Evolutionary conservation across 208 protist species (phyloP), one percentile per base, ranked within the genome.

Genomic region (Lotmaria passim): DNA sequence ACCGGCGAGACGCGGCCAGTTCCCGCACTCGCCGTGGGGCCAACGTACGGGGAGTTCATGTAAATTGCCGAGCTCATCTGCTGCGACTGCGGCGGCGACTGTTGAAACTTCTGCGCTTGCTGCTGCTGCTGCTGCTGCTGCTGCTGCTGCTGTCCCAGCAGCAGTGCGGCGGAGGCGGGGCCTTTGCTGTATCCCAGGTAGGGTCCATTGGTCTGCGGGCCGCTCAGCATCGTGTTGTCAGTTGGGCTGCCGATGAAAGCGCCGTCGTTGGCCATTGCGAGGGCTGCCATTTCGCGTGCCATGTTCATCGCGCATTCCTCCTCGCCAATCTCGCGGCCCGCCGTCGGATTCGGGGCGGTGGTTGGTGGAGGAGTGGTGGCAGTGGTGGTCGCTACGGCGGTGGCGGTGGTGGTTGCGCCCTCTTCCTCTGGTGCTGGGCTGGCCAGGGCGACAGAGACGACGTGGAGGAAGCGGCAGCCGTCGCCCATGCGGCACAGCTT

Each of bases 391-490:
- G n/a, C 21, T 10, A 39, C 39, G 19, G 43, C 23, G 30, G 19
- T 14, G 3, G 44, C 31, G 24, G 24, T 41, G 15, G 36, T 21
- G 8, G 43, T n/a, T 6, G 34, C 15, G 7, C 43, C 34, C 36
- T 64, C 58, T 17, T 81, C 75, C 28, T 86, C 77, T 26, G 71
- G 57, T n/a, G 70, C 64, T 7, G 71, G 70, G 41, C 67, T 82
- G 15, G 61, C 69, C 19, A 80, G 47, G 3, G 79, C 78, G 26
- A 83, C 72, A 0, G 80, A 74, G 12, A 94, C 75, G 44, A 94
- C 82, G 78, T 94, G 89, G 21, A 94, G 60, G 50, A 94, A 94
- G 64, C 80, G 78, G 69, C 89, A 94, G 60, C 81, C 81, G 51
- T 84, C 79, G 30, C 89, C 89, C 68, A 89, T 75, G 65, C 89